Evolutionary conservation across 176 grass and related monocot species (phyloP).

Genomic region (Oryza nivara): DNA sequence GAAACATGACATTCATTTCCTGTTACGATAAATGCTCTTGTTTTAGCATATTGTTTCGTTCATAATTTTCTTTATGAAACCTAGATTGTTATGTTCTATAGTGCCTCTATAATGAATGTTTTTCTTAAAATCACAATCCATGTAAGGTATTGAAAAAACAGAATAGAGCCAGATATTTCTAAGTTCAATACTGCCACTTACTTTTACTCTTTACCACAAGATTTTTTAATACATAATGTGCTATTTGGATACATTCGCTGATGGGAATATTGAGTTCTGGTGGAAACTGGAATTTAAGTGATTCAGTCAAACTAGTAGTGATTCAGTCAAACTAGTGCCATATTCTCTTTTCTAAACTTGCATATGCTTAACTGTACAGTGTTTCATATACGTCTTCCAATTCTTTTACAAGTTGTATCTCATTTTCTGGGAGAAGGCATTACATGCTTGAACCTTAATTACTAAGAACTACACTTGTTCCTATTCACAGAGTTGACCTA

Average conservation of each 20-base stretch:
- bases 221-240: neutral
- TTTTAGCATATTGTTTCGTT: neutral
- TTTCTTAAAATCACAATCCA: neutral
- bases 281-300: neutral
- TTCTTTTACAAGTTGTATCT: neutral
- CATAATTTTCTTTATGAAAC: neutral
- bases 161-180: neutral
- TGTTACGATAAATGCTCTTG: neutral
- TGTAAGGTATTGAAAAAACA: neutral
- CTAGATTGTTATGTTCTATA: neutral
- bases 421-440: neutral
- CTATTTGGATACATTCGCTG: neutral
- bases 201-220: slow-evolving; percentile 5
- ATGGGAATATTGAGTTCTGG: neutral
- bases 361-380: neutral
- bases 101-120: neutral
- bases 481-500: neutral
- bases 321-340: neutral
- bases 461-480: neutral
- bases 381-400: neutral
- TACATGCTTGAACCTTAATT: slow-evolving; percentile 10
- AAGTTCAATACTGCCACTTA: neutral
- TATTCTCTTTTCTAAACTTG: slow-evolving; percentile 3
- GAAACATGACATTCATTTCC: neutral
- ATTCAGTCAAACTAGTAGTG: neutral